phyloP scores from a whole-genome alignment of 139 green algal genomes.

The Coelastrella sp. region DNA sequence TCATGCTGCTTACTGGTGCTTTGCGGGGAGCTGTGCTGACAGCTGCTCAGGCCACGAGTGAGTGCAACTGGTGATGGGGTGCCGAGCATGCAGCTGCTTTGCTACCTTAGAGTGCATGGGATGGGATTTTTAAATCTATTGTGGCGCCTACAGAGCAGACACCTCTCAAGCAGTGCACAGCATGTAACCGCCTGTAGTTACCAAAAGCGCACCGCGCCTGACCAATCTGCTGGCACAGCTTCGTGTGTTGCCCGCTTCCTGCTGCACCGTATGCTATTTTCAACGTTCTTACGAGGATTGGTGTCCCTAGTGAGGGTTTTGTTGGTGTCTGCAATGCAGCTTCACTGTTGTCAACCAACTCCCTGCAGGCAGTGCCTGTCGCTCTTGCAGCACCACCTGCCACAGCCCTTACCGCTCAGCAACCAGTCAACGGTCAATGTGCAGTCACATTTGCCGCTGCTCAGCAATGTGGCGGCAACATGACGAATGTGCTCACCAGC shows the following conservation, averaged over 20 bases:
- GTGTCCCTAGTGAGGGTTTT: too few species aligned
- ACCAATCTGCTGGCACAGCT: not conserved
- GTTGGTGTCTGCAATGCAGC: too few species aligned
- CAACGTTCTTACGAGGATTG: too few species aligned
- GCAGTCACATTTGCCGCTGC: not conserved
- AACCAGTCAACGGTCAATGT: not conserved
- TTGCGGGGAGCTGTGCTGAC: not conserved
- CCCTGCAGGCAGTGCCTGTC: too few species aligned
- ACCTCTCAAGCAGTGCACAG: too few species aligned
- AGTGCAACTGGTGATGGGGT: too few species aligned
- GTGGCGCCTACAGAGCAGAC: too few species aligned
- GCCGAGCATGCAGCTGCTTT: not conserved
- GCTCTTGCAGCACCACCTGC: not conserved
- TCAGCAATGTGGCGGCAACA: conserved; percentile 49
- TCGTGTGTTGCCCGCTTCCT: too few species aligned
- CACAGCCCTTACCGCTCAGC: not conserved
- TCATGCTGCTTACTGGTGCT: not conserved
- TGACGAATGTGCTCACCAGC: not conserved
- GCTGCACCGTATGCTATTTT: too few species aligned
- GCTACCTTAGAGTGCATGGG: too few species aligned
- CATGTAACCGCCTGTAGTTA: conserved; percentile 2
- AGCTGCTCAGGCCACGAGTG: not conserved
- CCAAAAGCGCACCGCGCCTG: too few species aligned
- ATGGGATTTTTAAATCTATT: too few species aligned
- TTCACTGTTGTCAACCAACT: conserved; percentile 13